These are phyloP conservation scores for Avena insularis DNA, from an alignment of 176 grass and related monocot genomes.

Conservation along the genomic window DNA sequence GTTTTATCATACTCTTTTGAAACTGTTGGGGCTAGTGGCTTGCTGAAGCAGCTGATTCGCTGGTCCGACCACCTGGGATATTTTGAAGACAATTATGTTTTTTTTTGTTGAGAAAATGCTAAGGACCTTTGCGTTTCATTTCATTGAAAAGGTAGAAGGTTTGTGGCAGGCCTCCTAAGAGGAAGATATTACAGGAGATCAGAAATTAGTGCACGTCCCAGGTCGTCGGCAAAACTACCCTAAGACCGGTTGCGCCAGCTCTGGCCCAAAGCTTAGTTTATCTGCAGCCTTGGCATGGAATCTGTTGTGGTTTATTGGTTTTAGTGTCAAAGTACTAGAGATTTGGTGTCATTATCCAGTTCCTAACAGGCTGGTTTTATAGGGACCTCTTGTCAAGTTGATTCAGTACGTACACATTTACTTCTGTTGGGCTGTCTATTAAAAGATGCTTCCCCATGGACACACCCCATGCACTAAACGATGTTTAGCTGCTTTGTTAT, in stretches of 20 bases:
- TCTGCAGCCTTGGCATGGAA: slow-evolving; percentile 29
- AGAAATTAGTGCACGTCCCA: no score
- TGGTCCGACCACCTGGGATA: neutral
- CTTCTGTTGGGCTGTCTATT: slow-evolving; percentile 45
- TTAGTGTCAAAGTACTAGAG: slow-evolving; percentile 9
- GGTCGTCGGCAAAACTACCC: no score
- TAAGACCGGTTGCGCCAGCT: no score
- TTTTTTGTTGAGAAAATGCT: no score
- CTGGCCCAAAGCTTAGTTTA: neutral
- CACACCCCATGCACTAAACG: neutral
- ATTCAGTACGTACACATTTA: slow-evolving; percentile 37
- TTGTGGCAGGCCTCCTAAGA: no score
- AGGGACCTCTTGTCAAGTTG: slow-evolving; percentile 24
- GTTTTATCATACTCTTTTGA: slow-evolving; percentile 11
- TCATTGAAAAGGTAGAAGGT: no score
- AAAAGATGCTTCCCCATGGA: slow-evolving; percentile 19
- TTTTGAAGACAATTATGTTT: neutral
- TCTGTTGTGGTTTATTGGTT: slow-evolving; percentile 2
- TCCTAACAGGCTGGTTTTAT: slow-evolving; percentile 36
- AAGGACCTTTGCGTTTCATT: no score
- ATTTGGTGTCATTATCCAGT: slow-evolving; percentile 31
- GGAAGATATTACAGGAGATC: no score
- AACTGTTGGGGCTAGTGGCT: neutral
- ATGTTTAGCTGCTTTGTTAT: slow-evolving; percentile 36
- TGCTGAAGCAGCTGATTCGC: neutral